Evolutionary conservation across 331 rosid species (phyloP).

Genomic region (Quercus phellos): DNA sequence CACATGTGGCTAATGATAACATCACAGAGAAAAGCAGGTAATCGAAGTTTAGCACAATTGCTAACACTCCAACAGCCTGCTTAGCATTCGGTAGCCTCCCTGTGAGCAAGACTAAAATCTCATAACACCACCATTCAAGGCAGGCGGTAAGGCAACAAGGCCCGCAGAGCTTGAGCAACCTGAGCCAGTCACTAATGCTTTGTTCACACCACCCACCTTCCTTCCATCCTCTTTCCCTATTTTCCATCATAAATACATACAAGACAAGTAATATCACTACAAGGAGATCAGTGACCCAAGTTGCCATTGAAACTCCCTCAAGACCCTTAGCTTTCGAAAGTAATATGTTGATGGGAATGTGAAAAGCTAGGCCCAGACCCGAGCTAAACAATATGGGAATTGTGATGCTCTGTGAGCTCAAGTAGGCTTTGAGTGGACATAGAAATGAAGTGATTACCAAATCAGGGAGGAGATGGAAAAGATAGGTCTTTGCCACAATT

Average conservation of each 20-base stretch:
- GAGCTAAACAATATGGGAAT: constrained; percentile 75
- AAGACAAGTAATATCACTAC: constrained; percentile 45
- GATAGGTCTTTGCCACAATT: constrained; percentile 40
- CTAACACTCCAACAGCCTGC: constrained; percentile 57
- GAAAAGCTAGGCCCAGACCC: constrained; percentile 52
- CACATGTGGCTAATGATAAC: constrained; percentile 82
- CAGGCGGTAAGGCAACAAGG: constrained; percentile 84
- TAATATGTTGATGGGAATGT: constrained; percentile 63
- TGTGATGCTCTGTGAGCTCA: constrained; percentile 64
- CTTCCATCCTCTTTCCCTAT: constrained; percentile 38
- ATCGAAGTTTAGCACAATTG: constrained; percentile 73
- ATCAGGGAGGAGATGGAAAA: constrained; percentile 65
- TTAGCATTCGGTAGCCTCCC: constrained; percentile 63
- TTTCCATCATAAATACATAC: constrained; percentile 43
- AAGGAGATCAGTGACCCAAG: constrained; percentile 73
- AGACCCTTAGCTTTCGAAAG: constrained; percentile 64
- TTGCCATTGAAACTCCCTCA: constrained; percentile 66
- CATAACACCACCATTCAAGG: constrained; percentile 98
- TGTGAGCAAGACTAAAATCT: constrained; percentile 73
- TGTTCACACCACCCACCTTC: constrained; percentile 84
- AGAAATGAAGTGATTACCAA: constrained; percentile 58
- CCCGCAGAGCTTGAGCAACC: constrained; percentile 66
- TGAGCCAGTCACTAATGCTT: constrained; percentile 53
- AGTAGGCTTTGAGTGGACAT: constrained; percentile 72
- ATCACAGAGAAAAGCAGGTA: constrained; percentile 70